Evolutionary conservation across 139 green algal genomes (phyloP).

Genomic region (Pseudopediastrum boryanum): DNA sequence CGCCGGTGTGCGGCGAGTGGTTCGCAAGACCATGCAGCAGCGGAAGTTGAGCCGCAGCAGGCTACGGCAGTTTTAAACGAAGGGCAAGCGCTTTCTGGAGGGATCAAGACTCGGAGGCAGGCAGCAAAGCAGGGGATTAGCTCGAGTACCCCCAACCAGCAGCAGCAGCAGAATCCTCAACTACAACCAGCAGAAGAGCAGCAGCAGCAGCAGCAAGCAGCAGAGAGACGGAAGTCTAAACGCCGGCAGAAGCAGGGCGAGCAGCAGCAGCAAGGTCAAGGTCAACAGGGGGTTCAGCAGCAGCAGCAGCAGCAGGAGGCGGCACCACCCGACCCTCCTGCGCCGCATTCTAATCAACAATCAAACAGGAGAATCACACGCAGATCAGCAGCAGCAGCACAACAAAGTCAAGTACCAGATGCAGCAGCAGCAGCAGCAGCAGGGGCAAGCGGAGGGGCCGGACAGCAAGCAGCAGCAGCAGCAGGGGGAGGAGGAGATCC

Average conservation of each 20-base stretch:
- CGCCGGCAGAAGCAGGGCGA: no score
- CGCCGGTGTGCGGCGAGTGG: background rate
- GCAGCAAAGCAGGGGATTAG: no score
- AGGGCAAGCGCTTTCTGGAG: background rate
- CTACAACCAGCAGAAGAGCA: background rate
- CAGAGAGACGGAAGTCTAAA: no score
- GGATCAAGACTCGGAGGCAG: background rate
- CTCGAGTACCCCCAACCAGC: no score
- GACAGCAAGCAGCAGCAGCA: background rate
- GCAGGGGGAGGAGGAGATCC: background rate
- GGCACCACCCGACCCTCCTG: no score
- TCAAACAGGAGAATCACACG: no score
- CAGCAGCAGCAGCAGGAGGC: conserved; percentile 1
- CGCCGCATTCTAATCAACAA: no score
- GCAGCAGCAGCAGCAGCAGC: background rate
- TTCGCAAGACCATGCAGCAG: background rate
- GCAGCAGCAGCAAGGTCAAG: no score
- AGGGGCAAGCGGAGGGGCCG: background rate
- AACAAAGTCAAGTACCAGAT: background rate
- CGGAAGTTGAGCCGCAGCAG: background rate
- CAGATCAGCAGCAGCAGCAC: background rate
- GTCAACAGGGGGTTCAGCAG: background rate
- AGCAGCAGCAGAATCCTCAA: background rate
- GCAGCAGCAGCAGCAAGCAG: no score
- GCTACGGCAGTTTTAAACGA: background rate